Evolutionary conservation across 176 grass and related monocot species (phyloP), one percentile per base, ranked within the genome.

Genomic region (Avena insularis): DNA sequence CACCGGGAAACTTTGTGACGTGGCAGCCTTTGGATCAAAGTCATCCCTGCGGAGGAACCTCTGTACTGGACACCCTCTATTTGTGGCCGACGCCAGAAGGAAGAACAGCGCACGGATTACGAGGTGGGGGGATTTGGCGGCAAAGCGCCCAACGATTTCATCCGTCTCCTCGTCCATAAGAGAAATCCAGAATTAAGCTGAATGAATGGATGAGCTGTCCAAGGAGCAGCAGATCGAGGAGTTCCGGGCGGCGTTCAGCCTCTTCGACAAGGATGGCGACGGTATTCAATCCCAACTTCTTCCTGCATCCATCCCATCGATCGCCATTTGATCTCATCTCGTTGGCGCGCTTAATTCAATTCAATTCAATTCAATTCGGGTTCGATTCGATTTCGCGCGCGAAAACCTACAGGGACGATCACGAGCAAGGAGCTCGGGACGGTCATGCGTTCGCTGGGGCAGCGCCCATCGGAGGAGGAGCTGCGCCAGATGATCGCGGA

Each of bases 391-490:
- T 74, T 31, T 29, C 43, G 15, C 25, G 25, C 2, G 5, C 47
- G 74, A 55, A 77, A 20, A 76, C 47, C 47, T 70, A 6, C 81
- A 95, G 93, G 93, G 16, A 77, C 81, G 79, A 95, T 95, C 81
- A 92, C 86, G 25, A 87, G 86, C n/a, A 92, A 55, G 82, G 90
- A 95, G 79, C 88, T 95, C 2, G 86, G 88, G 3, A 95, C 90
- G 25, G 93, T 92, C 74, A 95, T 95, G 93, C 71, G 83, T 6
- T 83, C 86, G 31, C 88, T 95, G 79, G 74, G 88, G n/a, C 90
- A 95, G 75, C 80, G 77, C 36, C 93, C 93, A 2, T 92, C 93
- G 23, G 90, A 95, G 75, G 90, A 80, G 11, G 93, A 95, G 90
- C 85, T 92, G 43, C 58, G 67, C 49, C 64, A 86, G 6, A 95